Evolutionary conservation across 345 rosid genomes (phyloP), one percentile per base, ranked within the genome.

Genomic region (Salix suchowensis): DNA sequence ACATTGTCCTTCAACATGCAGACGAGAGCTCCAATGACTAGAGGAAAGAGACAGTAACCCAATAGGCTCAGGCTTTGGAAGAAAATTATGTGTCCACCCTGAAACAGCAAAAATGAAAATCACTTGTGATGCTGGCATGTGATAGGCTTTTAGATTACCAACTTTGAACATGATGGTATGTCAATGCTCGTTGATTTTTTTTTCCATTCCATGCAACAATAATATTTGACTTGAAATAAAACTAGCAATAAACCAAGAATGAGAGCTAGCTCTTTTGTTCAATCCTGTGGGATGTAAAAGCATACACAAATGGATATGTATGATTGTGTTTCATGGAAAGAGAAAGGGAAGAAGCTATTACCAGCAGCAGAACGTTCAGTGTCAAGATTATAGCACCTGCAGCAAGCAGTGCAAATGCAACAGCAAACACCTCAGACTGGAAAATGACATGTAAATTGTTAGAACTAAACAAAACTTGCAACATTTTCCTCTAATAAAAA

Each of bases 311-410:
- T 50, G 46, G 54, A 60, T 24, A 32, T n/a, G 14, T 6, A 8
- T 50, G 15, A 23, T 19, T 39, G 13, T 14, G 36, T 21, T 2
- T 10, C 32, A 10, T 26, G 30, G 32, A 7, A 28, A 65, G 37
- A 9, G 61, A 5, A 60, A 10, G 46, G 24, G 76, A 65, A 76
- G 61, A 50, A 30, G 42, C 2, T 3, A 36, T 85, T 91, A 96
- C 99, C 94, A 96, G 86, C 50, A 96, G 91, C 70, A 93, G 88
- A 75, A 93, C 99, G 70, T 93, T 96, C 84, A 92, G 80, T 34
- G 99, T 96, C 87, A 96, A 88, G 78, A 96, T 92, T 42, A 96
- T 89, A 70, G 97, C 99, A 36, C 99, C 98, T 39, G 95, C 93
- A 15, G 97, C 99, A 70, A 96, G 97, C 65, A 96, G 85, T 19